Evolutionary conservation across 169 alveolate genomes (phyloP).

Genomic region (Eimeria falciformis): DNA sequence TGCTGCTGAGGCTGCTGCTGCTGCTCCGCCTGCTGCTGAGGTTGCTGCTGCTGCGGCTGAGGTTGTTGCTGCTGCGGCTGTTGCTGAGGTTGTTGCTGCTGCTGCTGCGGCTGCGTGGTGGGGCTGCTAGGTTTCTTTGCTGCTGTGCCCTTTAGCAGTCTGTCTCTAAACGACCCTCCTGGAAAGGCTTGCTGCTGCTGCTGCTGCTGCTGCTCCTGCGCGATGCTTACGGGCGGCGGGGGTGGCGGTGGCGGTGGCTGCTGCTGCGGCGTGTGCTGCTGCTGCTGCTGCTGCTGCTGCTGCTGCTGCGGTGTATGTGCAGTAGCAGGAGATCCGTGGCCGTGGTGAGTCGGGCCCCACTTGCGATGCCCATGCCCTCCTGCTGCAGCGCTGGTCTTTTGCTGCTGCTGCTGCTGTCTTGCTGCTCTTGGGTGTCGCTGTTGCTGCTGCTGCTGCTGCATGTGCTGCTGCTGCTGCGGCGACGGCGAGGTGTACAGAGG

Average conservation of each 20-base stretch:
- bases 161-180: background rate
- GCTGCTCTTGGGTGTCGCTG: background rate
- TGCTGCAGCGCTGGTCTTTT: background rate
- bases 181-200: conserved; percentile 2
- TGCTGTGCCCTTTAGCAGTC: conserved; percentile 10
- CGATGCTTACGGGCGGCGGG: background rate
- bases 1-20: too few species aligned
- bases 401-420: background rate
- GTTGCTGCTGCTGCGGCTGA: too few species aligned
- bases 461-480: too few species aligned
- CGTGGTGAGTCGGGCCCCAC: background rate
- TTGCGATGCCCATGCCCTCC: background rate
- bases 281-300: conserved; percentile 68
- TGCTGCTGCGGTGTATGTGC: conserved; percentile 19
- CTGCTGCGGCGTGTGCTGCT: conserved; percentile 11
- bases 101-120: background rate
- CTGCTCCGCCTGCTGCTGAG: too few species aligned
- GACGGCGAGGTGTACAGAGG: background rate
- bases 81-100: background rate
- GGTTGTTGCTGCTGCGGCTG: too few species aligned
- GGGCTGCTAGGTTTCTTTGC: conserved; percentile 5
- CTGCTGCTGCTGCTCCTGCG: background rate
- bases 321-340: conserved; percentile 2
- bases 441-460: conserved; percentile 50
- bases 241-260: conserved; percentile 9